Base-by-base conservation (phyloP, 352 stramenopile species). In the Pythium apleroticum region DNA sequence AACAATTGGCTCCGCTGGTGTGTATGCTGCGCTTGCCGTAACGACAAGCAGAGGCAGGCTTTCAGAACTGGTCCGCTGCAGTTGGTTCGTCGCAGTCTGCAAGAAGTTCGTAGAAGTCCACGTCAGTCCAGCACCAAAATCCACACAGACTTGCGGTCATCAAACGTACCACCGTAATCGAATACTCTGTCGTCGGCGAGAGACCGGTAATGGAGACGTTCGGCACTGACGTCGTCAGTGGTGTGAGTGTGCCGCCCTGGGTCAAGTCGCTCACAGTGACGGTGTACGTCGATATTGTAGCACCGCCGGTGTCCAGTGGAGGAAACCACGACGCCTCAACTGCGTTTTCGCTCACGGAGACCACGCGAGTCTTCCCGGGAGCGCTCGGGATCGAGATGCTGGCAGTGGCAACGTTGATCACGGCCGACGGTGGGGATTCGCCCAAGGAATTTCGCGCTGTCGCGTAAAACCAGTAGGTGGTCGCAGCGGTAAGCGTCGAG, bases 391-490 rank as follows among this genome's bases (percentile, higher is more conserved):
- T 27, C 0, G 73, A 78, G 5, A 76, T 28, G 9, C 33, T 57
- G 1, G 41, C 52, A 15, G 82, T 89, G 17, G 50, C 64, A 1
- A 69, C 72, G 3, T 8, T 37, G 0, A 84, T 2, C 0, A 60
- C 57, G 0, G 11, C 28, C 15, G 75, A 83, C 0, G 48, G 10
- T 17, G 55, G 57, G 0, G 83, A 91, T 4, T 66, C 30, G 4
- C 81, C 81, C 4, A 79, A 19, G 0, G 71, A 55, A 52, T 86
- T 91, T 4, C 17, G 67, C 1, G 69, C 71, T 5, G 66, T 50
- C 9, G 78, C 74, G 25, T 75, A 72, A 22, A 78, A 77, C 73
- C 61, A 86, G 27, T 89, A 90, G 5, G 9, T 56, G 0, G 79
- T 74, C 1, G n/a, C 65, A 7, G 80, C 39, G 0, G 43, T n/a